A percentile compares a stretch with the other conserved stretches of the same genome.
Evolutionary conservation across 257 asterid genomes (phyloP).

Genomic region (Scutellaria minor): DNA sequence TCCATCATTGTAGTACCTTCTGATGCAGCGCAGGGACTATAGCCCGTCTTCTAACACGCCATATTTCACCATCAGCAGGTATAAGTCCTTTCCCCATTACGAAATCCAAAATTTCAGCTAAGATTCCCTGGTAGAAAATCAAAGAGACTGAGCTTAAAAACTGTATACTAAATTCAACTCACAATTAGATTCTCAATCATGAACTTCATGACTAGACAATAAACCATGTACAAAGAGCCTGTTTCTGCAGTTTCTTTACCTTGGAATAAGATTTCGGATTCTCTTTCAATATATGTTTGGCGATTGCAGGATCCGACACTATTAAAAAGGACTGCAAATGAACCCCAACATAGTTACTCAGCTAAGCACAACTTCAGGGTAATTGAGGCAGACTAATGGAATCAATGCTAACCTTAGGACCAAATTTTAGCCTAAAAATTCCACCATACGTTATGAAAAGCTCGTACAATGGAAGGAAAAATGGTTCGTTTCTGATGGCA

Average conservation of each 20-base stretch:
- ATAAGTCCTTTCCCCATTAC: constrained; percentile 99
- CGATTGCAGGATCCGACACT: constrained; percentile 88
- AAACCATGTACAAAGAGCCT: constrained; percentile 6
- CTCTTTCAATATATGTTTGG: constrained; percentile 85
- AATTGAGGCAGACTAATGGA: not conserved
- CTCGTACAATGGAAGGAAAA: constrained; percentile 85
- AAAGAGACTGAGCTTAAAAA: constrained; percentile 8
- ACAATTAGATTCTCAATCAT: constrained; percentile 9
- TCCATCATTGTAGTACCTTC: constrained; percentile 62
- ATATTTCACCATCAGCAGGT: constrained; percentile 97
- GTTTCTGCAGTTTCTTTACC: constrained; percentile 50
- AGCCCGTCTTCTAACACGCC: constrained; percentile 93
- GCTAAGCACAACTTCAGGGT: constrained; percentile 4
- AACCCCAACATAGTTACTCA: constrained; percentile 36
- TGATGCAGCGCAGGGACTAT: constrained; percentile 95
- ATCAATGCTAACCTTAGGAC: constrained; percentile 79
- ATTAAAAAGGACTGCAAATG: constrained; percentile 84
- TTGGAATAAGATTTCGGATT: constrained; percentile 89
- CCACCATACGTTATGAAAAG: constrained; percentile 91
- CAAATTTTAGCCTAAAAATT: constrained; percentile 81
- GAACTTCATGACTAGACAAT: constrained; percentile 14
- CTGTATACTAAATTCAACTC: constrained; percentile 26
- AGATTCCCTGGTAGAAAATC: constrained; percentile 69
- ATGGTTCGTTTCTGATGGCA: constrained; percentile 73
- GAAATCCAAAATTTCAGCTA: constrained; percentile 92